These are phyloP conservation scores for Cystobasidium slooffiae DNA, from an alignment of 1,284 basidiomycete species.

Conservation along the genomic window DNA sequence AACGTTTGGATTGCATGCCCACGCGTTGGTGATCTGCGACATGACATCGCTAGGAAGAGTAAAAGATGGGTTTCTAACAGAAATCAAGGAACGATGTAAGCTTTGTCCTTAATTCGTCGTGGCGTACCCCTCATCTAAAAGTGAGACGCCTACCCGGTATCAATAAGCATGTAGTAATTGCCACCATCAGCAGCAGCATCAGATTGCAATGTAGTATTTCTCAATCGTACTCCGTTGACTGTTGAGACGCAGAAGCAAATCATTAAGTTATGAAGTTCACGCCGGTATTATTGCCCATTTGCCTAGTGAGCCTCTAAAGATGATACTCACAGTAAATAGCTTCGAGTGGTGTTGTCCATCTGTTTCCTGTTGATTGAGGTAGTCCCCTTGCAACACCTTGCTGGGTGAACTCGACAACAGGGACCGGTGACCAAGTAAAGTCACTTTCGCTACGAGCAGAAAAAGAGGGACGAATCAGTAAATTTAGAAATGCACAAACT, in stretches of 20 bases:
- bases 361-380: slow-evolving; percentile 27
- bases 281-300: too few species aligned
- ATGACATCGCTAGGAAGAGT: slow-evolving; percentile 14
- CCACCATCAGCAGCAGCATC: slow-evolving; percentile 22
- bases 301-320: too few species aligned
- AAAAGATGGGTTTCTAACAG: slow-evolving; percentile 22
- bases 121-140: neutral
- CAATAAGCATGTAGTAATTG: slow-evolving; percentile 24
- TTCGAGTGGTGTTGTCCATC: slow-evolving; percentile 38
- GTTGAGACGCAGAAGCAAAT: neutral
- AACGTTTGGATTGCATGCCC: slow-evolving; percentile 31
- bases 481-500: neutral
- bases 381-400: slow-evolving; percentile 17
- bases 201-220: slow-evolving; percentile 24
- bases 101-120: neutral
- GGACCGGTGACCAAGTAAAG: slow-evolving; percentile 40
- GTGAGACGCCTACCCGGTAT: slow-evolving; percentile 10
- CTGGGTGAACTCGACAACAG: slow-evolving; percentile 32
- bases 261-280: too few species aligned
- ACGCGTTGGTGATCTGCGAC: slow-evolving; percentile 32
- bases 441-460: slow-evolving; percentile 1
- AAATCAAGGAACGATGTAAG: neutral
- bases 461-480: neutral
- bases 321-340: slow-evolving; percentile 36
- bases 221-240: slow-evolving; percentile 27